Evolutionary conservation across 305 asterid genomes (phyloP), one percentile per base, ranked within the genome.

Genomic region (Fraxinus xanthoxyloides): DNA sequence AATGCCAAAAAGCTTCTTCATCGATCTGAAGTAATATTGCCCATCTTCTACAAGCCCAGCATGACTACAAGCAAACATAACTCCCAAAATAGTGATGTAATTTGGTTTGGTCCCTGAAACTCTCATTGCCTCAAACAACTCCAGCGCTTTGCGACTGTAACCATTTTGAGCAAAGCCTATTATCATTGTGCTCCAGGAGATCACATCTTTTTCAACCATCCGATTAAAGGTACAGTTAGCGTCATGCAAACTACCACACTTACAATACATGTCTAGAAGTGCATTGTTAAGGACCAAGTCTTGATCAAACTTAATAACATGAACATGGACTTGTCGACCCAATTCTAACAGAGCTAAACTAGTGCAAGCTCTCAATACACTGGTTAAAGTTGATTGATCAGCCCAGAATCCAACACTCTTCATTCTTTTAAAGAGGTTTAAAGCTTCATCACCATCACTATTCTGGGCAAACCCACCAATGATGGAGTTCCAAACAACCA

Each of bases 171-270:
- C 98, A 75, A 87, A 87, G 78, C 98, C 97, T 76, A 90, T 92
- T 79, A 94, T 89, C 94, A 94, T 92, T 78, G 97, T 92, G 87
- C 98, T 94, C 94, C 96, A 94, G n/a, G 98, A 92, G 74, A 94
- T 92, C 77, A 92, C 98, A 32, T 94, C 97, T 78, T 89, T 93
- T 26, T 87, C 88, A 46, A 9, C 61, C 97, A 92, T 94, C 24
- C 82, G 88, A 73, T 80, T 72, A 84, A 94, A 94, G 78, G 87
- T 77, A n/a, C 23, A 15, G 82, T 90, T 80, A 48, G 98, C 88
- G 80, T 92, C 93, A 63, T 89, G 81, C 79, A 92, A 79, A 82
- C 89, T 87, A 34, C 98, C 98, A 85, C 95, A 91, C 85, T 94
- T 94, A 84, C 95, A 91, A 76, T 92, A 92, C 96, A 92, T 94